phyloP scores from a whole-genome alignment of 805 yeast species.

The Debaryomyces prosopidis region DNA sequence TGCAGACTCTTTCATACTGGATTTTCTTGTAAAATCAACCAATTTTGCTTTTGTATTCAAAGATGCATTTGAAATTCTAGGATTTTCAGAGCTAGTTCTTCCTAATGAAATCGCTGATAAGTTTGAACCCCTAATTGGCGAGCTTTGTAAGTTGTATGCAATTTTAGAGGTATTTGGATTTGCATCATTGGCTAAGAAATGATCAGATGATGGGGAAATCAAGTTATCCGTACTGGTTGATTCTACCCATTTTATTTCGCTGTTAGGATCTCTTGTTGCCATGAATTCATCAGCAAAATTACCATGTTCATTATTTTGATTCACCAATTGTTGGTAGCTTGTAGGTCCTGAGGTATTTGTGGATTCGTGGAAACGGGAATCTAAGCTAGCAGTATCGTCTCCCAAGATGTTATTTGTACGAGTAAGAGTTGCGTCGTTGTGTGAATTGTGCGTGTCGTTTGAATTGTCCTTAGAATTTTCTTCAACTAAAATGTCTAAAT shows the following conservation, averaged over 20 bases:
- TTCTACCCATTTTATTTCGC: conserved; percentile 32
- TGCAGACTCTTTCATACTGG: conserved; percentile 42
- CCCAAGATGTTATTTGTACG: background rate
- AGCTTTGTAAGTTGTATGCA: background rate
- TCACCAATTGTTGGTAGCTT: conserved; percentile 12
- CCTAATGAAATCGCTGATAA: conserved; percentile 22
- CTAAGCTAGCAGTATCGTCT: conserved; percentile 12
- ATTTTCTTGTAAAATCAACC: conserved; percentile 48
- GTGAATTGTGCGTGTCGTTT: background rate
- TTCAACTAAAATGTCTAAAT: conserved; percentile 31
- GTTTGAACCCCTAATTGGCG: conserved; percentile 14
- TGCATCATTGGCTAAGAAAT: conserved; percentile 6
- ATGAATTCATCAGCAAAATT: conserved; percentile 29
- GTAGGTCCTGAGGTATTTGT: conserved; percentile 14
- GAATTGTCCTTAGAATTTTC: conserved; percentile 25
- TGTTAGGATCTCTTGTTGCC: conserved; percentile 25
- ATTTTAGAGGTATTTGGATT: conserved; percentile 1
- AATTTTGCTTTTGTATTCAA: conserved; percentile 38
- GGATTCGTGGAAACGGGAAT: conserved; percentile 19
- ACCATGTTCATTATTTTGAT: conserved; percentile 12
- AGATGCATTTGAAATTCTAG: conserved; percentile 15
- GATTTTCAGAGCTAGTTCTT: conserved; percentile 1
- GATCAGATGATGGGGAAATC: conserved; percentile 12
- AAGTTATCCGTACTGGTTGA: conserved; percentile 7
- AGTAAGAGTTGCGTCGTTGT: background rate